phyloP scores from a whole-genome alignment of 495 filamentous ascomycete genomes.

The Xylaria nigripes region DNA sequence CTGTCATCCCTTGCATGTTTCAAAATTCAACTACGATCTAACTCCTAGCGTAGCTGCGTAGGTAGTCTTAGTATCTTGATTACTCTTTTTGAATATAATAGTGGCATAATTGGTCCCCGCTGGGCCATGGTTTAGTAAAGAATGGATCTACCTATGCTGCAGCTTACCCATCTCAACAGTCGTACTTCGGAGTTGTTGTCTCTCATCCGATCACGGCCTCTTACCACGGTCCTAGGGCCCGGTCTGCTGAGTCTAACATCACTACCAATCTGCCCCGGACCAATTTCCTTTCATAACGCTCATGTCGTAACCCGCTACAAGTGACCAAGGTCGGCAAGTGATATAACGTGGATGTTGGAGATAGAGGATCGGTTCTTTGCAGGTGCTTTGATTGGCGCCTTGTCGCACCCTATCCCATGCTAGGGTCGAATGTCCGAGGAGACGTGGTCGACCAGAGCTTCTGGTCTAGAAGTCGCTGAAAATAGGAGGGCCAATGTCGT shows the following conservation, averaged over 20 bases:
- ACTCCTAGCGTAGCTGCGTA: background rate
- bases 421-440: background rate
- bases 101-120: background rate
- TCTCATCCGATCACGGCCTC: conserved; percentile 8
- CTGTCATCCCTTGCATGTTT: conserved; percentile 1
- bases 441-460: background rate
- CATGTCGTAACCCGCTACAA: conserved; percentile 7
- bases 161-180: background rate
- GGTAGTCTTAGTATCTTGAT: background rate
- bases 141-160: background rate
- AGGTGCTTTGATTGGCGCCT: conserved; percentile 1
- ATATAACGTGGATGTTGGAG: background rate
- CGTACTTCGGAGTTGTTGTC: background rate
- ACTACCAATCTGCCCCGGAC: background rate
- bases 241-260: conserved; percentile 1
- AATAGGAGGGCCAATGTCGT: background rate
- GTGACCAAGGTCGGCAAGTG: background rate
- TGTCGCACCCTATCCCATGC: background rate
- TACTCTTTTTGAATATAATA: background rate
- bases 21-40: background rate
- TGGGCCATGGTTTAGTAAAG: background rate
- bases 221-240: background rate
- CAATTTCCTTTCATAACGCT: conserved; percentile 4
- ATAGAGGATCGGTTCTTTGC: conserved; percentile 7
- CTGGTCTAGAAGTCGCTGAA: background rate